Evolutionary conservation across 305 asterid species (phyloP).

Genomic region (Fraxinus greggii): DNA sequence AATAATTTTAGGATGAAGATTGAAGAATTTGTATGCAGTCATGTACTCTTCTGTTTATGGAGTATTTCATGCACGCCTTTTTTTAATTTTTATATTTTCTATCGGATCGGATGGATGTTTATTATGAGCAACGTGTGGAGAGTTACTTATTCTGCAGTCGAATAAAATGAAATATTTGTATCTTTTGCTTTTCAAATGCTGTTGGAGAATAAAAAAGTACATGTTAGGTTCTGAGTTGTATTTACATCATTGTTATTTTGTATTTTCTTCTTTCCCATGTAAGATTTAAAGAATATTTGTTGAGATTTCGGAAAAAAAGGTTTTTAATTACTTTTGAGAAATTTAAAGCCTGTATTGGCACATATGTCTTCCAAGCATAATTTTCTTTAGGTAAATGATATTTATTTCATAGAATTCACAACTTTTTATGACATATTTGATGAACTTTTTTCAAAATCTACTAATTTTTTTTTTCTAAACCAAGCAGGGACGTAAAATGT

Average conservation of each 20-base stretch:
- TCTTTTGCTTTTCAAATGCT: background rate
- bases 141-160: background rate
- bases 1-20: slow-evolving; percentile 17
- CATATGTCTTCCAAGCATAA: background rate
- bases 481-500: too few species aligned
- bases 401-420: too few species aligned
- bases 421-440: too few species aligned
- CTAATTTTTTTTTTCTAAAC: too few species aligned
- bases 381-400: background rate
- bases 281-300: too few species aligned
- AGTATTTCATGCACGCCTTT: background rate
- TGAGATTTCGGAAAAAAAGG: background rate
- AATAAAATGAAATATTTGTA: background rate
- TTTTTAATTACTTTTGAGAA: too few species aligned
- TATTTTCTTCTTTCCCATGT: background rate
- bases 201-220: background rate
- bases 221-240: background rate
- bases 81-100: background rate
- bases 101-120: background rate
- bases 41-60: background rate
- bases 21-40: slow-evolving; percentile 15
- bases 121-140: background rate
- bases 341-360: background rate
- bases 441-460: too few species aligned
- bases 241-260: too few species aligned